Evolutionary conservation across 257 asterid genomes (phyloP).

Genomic region (Perilla frutescens): DNA sequence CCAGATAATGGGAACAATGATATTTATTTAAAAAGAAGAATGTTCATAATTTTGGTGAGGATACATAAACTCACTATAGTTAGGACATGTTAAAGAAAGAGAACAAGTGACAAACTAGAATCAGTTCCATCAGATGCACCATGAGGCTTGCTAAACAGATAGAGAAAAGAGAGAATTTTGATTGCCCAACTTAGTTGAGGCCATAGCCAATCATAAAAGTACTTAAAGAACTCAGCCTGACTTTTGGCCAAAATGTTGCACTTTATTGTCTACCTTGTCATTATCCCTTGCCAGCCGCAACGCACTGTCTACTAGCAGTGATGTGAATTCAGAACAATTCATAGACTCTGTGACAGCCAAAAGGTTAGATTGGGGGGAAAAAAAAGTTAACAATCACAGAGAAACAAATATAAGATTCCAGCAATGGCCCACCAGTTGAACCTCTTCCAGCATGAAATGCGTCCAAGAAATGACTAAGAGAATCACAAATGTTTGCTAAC

Average conservation of each 20-base stretch:
- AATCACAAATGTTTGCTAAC: constrained; percentile 87
- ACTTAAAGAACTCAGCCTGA: constrained; percentile 7
- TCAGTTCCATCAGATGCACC: constrained; percentile 28
- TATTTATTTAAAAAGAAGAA: not conserved
- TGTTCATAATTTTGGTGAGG: not conserved
- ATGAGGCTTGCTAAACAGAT: constrained; percentile 3
- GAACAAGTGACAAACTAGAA: constrained; percentile 21
- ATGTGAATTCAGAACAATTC: constrained; percentile 53
- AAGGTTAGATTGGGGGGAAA: constrained; percentile 38
- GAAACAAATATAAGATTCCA: constrained; percentile 37
- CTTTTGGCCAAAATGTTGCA: not conserved
- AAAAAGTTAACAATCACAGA: constrained; percentile 30
- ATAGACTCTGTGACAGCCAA: constrained; percentile 51
- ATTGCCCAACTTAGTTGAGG: constrained; percentile 19
- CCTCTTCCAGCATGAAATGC: constrained; percentile 53
- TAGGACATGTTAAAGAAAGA: constrained; percentile 19
- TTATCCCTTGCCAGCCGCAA: constrained; percentile 79
- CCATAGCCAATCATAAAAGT: constrained; percentile 22
- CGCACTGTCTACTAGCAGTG: constrained; percentile 68
- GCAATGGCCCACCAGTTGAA: constrained; percentile 45
- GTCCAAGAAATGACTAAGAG: constrained; percentile 68
- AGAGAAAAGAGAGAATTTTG: not conserved
- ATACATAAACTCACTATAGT: constrained; percentile 2
- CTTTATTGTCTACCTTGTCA: constrained; percentile 73
- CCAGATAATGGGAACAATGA: not conserved